Evolutionary conservation across 140 eudicot genomes (phyloP), one percentile per base, ranked within the genome.

Genomic region (Cichorium intybus): DNA sequence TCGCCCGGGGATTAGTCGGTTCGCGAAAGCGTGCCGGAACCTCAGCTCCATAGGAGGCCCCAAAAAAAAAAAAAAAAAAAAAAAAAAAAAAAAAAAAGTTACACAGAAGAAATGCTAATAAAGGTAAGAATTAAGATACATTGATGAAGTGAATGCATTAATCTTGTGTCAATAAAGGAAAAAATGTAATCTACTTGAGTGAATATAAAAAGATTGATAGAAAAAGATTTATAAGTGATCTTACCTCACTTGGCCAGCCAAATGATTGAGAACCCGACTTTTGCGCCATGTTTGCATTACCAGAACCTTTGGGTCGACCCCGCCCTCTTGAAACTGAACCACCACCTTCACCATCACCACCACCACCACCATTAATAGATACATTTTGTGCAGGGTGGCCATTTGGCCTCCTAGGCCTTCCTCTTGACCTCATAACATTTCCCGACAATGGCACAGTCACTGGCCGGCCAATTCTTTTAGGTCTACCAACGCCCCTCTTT

Each of bases 171-270:
- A n/a, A n/a, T n/a, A n/a, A n/a, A n/a, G n/a, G n/a, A n/a, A n/a
- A n/a, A n/a, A n/a, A n/a, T n/a, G n/a, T n/a, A n/a, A n/a, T n/a
- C n/a, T n/a, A n/a, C n/a, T n/a, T 46, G 5, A 58, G 23, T 24
- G 23, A 7, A 27, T 6, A 15, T n/a, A 4, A 58, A 17, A 17
- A 14, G 12, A 16, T 4, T 10, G 58, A 61, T 24, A n/a, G 3
- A 24, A 21, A 41, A 45, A 21, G 22, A 18, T n/a, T n/a, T 12
- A 16, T 4, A 54, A 41, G 41, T 34, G 37, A 18, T 46, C 6
- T 41, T 71, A 77, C 82, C 82, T 77, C 74, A 68, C 24, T 76
- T 6, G 83, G 83, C 39, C 68, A 72, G 37, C 79, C 79, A 60
- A 47, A 26, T 45, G 74, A 62, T 37, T 52, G 64, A 23, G 78